These are phyloP conservation scores for Hygrophila difformis DNA, from an alignment of 257 asterid species.

Conservation along the genomic window DNA sequence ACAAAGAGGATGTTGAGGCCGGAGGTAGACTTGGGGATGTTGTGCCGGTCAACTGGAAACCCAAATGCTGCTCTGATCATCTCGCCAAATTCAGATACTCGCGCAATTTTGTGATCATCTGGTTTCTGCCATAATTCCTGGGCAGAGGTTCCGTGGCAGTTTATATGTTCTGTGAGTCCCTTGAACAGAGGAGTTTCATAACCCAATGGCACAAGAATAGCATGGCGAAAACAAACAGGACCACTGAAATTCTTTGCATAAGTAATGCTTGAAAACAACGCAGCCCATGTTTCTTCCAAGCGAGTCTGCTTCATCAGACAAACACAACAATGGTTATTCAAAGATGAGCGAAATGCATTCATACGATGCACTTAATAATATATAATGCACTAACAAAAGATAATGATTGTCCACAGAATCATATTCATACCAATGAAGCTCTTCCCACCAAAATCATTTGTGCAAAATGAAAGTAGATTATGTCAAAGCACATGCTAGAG, in stretches of 20 bases:
- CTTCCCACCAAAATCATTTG: no score
- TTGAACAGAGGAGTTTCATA: slow-evolving; percentile 83
- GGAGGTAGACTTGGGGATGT: slow-evolving; percentile 21
- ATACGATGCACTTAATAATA: no score
- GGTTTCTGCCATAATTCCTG: slow-evolving; percentile 65
- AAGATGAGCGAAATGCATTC: no score
- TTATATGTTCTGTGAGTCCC: slow-evolving; percentile 58
- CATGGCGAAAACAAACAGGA: slow-evolving; percentile 84
- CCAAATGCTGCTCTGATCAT: slow-evolving; percentile 88
- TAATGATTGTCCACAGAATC: no score
- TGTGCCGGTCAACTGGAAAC: slow-evolving; percentile 48
- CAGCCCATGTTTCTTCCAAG: slow-evolving; percentile 90
- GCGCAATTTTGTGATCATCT: slow-evolving; percentile 54
- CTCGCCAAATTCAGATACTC: slow-evolving; percentile 90
- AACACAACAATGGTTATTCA: slow-evolving; percentile 7
- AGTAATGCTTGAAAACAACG: slow-evolving; percentile 69
- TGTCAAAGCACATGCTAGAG: no score
- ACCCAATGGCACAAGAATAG: slow-evolving; percentile 78
- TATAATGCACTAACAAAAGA: slow-evolving; percentile 2
- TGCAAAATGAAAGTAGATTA: no score
- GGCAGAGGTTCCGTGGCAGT: slow-evolving; percentile 69
- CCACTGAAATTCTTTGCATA: slow-evolving; percentile 71
- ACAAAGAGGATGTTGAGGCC: slow-evolving; percentile 73
- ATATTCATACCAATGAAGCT: no score
- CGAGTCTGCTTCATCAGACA: slow-evolving; percentile 44